Evolutionary conservation across 495 filamentous ascomycete genomes (phyloP).

Genomic region (Astrocystis sublimbata): DNA sequence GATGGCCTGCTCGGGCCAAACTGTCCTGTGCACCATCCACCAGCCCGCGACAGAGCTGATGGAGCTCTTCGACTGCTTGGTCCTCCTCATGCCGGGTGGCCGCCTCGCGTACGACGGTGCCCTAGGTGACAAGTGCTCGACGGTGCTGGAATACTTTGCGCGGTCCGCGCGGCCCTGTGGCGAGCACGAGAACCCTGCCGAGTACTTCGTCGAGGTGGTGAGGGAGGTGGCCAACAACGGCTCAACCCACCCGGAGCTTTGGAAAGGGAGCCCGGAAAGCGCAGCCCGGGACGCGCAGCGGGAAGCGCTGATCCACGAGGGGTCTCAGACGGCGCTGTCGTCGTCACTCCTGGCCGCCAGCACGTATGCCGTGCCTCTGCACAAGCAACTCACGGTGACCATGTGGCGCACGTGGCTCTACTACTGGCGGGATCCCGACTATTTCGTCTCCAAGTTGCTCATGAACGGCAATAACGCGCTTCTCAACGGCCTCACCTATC

Average conservation of each 20-base stretch:
- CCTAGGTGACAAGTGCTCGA: conserved; percentile 34
- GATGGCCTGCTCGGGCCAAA: conserved; percentile 67
- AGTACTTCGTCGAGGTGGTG: conserved; percentile 53
- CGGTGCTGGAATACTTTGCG: conserved; percentile 48
- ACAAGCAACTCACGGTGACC: conserved; percentile 49
- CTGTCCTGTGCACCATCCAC: conserved; percentile 82
- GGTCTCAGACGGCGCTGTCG: not conserved
- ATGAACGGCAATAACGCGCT: conserved; percentile 66
- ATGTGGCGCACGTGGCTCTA: conserved; percentile 55
- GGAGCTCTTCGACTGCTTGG: conserved; percentile 51
- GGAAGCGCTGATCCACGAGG: not conserved
- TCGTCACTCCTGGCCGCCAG: not conserved
- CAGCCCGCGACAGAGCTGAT: conserved; percentile 62
- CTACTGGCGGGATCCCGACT: conserved; percentile 63
- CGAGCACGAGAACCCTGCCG: conserved; percentile 59
- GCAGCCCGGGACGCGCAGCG: conserved; percentile 37
- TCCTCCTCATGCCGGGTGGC: conserved; percentile 55
- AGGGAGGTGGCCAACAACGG: conserved; percentile 56
- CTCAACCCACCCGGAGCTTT: not conserved
- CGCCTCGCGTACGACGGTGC: conserved; percentile 58
- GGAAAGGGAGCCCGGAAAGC: conserved; percentile 11
- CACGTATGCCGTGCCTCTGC: conserved; percentile 9
- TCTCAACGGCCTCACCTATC: conserved; percentile 43
- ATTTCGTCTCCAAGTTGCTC: conserved; percentile 58
- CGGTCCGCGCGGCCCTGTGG: conserved; percentile 48